Evolutionary conservation across 2,329 filamentous ascomycete genomes (phyloP), one percentile per base, ranked within the genome.

Genomic region (Verticillium tricorpus): DNA sequence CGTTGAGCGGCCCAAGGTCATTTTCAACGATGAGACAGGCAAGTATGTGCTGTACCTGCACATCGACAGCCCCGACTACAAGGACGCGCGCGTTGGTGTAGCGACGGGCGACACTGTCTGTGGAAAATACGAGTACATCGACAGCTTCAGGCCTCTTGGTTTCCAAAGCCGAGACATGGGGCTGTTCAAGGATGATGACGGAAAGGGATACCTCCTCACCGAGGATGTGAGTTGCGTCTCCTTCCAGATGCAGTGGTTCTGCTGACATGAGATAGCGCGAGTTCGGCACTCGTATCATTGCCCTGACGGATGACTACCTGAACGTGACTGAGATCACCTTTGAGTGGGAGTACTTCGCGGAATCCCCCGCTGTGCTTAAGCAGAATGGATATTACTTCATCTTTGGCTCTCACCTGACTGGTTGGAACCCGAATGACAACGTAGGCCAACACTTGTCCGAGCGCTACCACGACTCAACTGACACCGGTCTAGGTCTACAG

Each of bases 11-110:
- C 88, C 88, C 2, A 90, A 90, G 73, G 82, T 90, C 4, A 81
- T 90, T 5, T 89, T 85, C 75, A 90, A 90, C 65, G 82, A 85
- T 15, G 74, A 76, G n/a, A 89, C 87, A 0, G 67, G 72, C 6
- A 85, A 86, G 65, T 91, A 87, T 71, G 87, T 90, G n/a, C 74
- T 90, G 71, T 90, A 85, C 77, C 79, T 90, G 77, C 88, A 90
- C 69, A 88, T 89, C 57, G 88, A 91, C 68, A 80, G 76, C 61
- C 77, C 76, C 34, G 80, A 79, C 68, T 90, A 90, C 66, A 79
- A 78, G 1, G 87, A 89, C 39, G 88, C 88, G 0, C 85, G 83
- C 61, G 85, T 87, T 1, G 88, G 87, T 0, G 85, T 90, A 6
- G 88, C 88, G 0, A 86, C 82, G 0, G 80, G 82, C 0, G 76